Evolutionary conservation across 2,329 filamentous ascomycete genomes (phyloP).

Genomic region (Sporothrix humicola): DNA sequence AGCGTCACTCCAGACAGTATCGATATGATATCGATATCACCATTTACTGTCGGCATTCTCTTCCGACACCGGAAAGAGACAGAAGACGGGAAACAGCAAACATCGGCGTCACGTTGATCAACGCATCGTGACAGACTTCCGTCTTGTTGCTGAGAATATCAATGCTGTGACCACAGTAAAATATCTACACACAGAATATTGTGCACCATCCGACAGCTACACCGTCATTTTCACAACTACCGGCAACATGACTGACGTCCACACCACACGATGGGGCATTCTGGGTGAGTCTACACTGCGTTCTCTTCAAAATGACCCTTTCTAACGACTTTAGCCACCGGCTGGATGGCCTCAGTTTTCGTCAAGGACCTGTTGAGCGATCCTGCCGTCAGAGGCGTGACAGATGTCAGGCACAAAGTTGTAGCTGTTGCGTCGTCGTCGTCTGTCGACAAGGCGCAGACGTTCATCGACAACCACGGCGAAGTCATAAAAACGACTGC

Average conservation of each 20-base stretch:
- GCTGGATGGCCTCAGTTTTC: constrained; percentile 56
- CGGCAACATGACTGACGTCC: neutral
- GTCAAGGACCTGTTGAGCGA: constrained; percentile 78
- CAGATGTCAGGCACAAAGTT: constrained; percentile 76
- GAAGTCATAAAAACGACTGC: constrained; percentile 62
- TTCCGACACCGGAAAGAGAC: constrained; percentile 19
- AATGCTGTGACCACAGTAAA: neutral
- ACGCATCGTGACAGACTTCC: constrained; percentile 6
- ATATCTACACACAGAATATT: neutral
- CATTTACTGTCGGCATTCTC: neutral
- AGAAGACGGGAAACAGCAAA: neutral
- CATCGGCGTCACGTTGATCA: no score
- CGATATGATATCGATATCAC: neutral
- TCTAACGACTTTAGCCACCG: neutral
- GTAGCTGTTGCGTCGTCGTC: constrained; percentile 80
- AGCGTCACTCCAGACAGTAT: neutral
- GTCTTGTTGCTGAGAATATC: neutral
- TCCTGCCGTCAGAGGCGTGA: constrained; percentile 69
- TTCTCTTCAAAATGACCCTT: neutral
- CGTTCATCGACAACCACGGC: constrained; percentile 73
- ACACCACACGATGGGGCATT: constrained; percentile 56
- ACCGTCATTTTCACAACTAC: no score
- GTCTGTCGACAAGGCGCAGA: constrained; percentile 69
- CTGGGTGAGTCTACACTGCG: constrained; percentile 53
- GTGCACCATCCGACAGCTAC: neutral